Percentiles rank a stretch among this genome's conserved stretches.
Evolutionary conservation across 768 basidiomycete species (phyloP).

Genomic region (Naematelia encephala): DNA sequence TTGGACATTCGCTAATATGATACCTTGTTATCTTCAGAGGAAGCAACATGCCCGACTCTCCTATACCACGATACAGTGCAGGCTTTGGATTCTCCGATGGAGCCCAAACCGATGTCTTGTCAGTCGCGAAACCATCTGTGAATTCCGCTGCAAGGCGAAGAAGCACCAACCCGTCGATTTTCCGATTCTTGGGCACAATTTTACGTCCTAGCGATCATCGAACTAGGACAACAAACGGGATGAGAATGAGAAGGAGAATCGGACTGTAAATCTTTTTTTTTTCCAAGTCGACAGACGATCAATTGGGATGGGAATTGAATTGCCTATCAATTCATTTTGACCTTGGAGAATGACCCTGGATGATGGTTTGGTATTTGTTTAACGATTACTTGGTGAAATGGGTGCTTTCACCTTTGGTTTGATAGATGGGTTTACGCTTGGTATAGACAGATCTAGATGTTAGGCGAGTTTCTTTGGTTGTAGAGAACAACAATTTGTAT

Average conservation of each 20-base stretch:
- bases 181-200: background rate
- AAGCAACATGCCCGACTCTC: conserved; percentile 22
- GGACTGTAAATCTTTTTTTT: too few relatives aligned
- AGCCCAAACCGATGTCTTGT: conserved; percentile 54
- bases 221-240: background rate
- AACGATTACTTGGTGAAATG: too few relatives aligned
- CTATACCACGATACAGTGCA: conserved; percentile 56
- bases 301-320: too few relatives aligned
- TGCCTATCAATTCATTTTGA: too few relatives aligned
- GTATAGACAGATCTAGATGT: too few relatives aligned
- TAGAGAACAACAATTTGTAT: background rate
- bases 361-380: too few relatives aligned
- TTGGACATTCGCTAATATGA: too few relatives aligned
- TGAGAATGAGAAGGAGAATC: too few relatives aligned
- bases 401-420: too few relatives aligned
- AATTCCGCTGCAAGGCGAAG: background rate
- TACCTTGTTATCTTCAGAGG: conserved; percentile 18
- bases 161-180: background rate
- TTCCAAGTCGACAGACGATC: too few relatives aligned
- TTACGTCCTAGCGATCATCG: background rate
- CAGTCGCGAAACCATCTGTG: background rate
- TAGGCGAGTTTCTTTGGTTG: background rate
- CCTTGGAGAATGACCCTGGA: too few relatives aligned
- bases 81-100: conserved; percentile 71
- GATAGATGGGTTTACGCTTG: too few relatives aligned